Evolutionary conservation across 2,329 filamentous ascomycete genomes (phyloP).

Genomic region (Calonectria henricotiae): DNA sequence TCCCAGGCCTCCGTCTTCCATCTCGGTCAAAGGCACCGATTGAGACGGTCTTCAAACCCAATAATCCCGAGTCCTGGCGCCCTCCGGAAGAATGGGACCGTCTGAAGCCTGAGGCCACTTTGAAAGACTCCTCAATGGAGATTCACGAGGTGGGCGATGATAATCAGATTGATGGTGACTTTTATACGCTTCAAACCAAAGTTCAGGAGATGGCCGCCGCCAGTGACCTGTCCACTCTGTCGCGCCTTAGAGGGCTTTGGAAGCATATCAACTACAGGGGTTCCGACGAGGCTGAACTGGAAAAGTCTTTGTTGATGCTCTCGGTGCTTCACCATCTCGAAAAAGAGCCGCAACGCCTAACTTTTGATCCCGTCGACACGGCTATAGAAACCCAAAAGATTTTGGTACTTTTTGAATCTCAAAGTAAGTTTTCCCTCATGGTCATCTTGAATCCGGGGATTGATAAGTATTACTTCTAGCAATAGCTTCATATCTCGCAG

Average conservation of each 20-base stretch:
- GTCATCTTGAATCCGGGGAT: not conserved
- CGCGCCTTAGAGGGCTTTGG: constrained; percentile 65
- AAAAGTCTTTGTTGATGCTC: constrained; percentile 75
- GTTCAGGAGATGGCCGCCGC: constrained; percentile 47
- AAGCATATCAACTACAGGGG: constrained; percentile 14
- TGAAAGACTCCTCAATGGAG: too few species aligned
- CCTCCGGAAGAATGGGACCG: constrained; percentile 64
- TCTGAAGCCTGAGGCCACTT: not conserved
- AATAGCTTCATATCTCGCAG: constrained; percentile 67
- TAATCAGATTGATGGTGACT: constrained; percentile 10
- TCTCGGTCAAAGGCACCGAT: constrained; percentile 34
- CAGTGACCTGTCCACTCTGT: constrained; percentile 63
- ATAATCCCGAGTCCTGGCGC: constrained; percentile 64
- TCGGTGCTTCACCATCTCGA: constrained; percentile 69
- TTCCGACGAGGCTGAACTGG: constrained; percentile 61
- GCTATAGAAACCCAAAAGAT: constrained; percentile 54
- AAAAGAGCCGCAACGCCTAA: constrained; percentile 51
- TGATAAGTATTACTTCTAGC: constrained; percentile 54
- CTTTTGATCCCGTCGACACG: not conserved
- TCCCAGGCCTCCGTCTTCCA: constrained; percentile 32
- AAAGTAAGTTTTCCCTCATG: constrained; percentile 57
- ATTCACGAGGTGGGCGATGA: constrained; percentile 8
- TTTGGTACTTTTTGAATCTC: constrained; percentile 68
- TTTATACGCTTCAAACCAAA: constrained; percentile 38
- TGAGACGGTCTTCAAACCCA: constrained; percentile 53